These are phyloP conservation scores for Paracamarosporium sp. DNA, from an alignment of 2,329 filamentous ascomycete species.

Conservation along the genomic window DNA sequence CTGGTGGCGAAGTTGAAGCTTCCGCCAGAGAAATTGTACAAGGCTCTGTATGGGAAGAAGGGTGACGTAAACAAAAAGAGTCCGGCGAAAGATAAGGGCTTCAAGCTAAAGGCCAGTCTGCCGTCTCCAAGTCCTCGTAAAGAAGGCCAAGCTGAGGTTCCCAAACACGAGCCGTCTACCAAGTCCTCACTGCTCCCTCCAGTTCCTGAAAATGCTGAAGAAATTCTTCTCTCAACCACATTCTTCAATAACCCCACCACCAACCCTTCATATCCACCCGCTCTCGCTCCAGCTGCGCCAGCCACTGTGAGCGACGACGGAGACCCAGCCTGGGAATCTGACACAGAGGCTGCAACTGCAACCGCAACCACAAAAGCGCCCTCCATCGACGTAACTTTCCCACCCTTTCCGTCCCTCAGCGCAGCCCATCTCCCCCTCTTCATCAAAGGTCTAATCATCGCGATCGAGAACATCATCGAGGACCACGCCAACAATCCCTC, in stretches of 20 bases:
- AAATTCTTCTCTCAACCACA: no score
- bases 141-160: background rate
- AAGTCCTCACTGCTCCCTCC: no score
- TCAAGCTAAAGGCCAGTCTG: background rate
- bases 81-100: no score
- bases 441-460: background rate
- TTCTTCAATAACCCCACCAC: no score
- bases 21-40: background rate
- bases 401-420: background rate
- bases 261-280: no score
- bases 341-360: background rate
- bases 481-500: background rate
- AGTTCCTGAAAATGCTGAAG: no score
- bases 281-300: background rate
- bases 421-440: background rate
- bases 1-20: background rate
- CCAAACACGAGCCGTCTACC: no score
- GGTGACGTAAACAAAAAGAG: background rate
- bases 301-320: background rate
- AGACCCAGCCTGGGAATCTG: background rate
- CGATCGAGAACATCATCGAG: background rate
- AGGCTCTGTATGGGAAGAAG: background rate
- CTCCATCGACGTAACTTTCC: background rate
- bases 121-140: background rate
- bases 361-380: background rate